Percentiles rank a stretch among this genome's conserved stretches.
Evolutionary conservation across 371 early-diverging fungal genomes (phyloP).

Genomic region (Mucor saturninus): DNA sequence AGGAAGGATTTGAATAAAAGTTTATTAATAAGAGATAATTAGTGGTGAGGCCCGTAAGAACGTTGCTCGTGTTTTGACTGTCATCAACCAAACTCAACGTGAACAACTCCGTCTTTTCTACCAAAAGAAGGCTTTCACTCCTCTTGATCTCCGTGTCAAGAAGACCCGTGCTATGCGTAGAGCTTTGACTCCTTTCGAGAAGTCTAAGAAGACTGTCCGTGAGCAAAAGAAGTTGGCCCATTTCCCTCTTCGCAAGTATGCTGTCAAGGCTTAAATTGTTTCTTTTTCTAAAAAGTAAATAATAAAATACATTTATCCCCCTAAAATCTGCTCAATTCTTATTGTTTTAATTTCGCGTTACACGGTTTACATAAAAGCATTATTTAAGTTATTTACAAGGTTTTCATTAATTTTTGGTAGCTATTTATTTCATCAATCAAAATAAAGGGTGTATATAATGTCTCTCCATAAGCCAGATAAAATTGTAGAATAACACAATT

Average conservation of each 20-base stretch:
- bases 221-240: constrained; percentile 83
- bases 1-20: too few relatives aligned
- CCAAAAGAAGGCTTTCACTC: constrained; percentile 89
- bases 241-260: constrained; percentile 88
- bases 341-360: background rate
- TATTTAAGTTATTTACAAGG: too few relatives aligned
- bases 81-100: constrained; percentile 91
- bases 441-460: background rate
- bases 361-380: background rate
- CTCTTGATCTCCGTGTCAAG: constrained; percentile 94
- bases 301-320: background rate
- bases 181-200: constrained; percentile 82
- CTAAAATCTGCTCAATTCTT: background rate
- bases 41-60: constrained; percentile 87
- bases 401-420: too few relatives aligned
- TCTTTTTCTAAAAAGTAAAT: constrained; percentile 3
- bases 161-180: constrained; percentile 97
- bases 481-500: constrained; percentile 4
- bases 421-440: too few relatives aligned
- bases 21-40: background rate
- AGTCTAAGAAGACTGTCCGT: constrained; percentile 72
- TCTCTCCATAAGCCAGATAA: background rate
- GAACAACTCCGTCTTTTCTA: constrained; percentile 82
- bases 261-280: constrained; percentile 79
- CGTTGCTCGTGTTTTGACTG: constrained; percentile 93